Evolutionary conservation across 2,329 filamentous ascomycete species (phyloP).

Genomic region (Nemania diffusa): DNA sequence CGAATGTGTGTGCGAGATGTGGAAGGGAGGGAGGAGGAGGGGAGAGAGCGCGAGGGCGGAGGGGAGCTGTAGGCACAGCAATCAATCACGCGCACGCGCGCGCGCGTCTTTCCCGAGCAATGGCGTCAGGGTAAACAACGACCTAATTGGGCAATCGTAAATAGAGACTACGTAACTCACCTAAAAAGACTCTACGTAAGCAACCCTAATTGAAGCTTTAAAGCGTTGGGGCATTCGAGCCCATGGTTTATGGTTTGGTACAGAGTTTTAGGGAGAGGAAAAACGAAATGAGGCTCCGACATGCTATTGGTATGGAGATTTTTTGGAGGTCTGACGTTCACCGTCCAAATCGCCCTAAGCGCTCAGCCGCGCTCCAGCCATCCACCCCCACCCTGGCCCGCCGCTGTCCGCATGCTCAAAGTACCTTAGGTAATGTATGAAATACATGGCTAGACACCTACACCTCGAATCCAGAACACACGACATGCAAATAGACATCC

Average conservation of each 20-base stretch:
- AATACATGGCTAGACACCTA: neutral
- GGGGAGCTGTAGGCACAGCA: neutral
- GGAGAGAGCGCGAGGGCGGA: neutral
- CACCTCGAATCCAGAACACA: neutral
- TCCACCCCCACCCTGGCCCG: neutral
- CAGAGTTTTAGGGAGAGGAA: neutral
- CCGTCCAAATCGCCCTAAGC: conserved; percentile 22
- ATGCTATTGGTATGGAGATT: conserved; percentile 21
- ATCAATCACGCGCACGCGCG: conserved; percentile 7
- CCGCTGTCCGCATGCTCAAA: neutral
- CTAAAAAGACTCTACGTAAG: neutral
- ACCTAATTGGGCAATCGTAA: conserved; percentile 11
- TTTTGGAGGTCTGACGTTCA: conserved; percentile 32
- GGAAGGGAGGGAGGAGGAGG: conserved; percentile 2
- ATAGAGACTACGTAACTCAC: conserved; percentile 23
- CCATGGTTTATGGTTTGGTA: neutral
- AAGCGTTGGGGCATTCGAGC: neutral
- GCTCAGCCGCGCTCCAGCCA: conserved; percentile 16
- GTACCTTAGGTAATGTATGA: too few species aligned
- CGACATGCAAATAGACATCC: too few species aligned
- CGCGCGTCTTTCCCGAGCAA: neutral
- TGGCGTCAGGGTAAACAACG: conserved; percentile 4
- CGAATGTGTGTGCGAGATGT: conserved; percentile 3
- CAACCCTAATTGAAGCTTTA: neutral
- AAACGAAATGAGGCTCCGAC: conserved; percentile 3